Evolutionary conservation across 129 eudicot species (phyloP).

Genomic region (Kitagawia praeruptora): DNA sequence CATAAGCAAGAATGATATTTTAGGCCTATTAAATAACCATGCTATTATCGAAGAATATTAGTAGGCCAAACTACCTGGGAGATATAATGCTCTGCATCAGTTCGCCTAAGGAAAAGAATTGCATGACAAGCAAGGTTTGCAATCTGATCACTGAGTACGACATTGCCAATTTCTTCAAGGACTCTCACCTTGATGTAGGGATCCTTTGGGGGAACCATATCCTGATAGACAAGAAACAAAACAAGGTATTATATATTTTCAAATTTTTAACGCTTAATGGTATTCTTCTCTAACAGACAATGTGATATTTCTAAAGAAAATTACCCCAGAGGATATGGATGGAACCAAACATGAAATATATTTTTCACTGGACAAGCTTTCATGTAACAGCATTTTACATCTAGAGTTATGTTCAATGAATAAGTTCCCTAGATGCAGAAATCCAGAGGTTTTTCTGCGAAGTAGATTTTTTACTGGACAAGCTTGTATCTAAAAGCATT

Average conservation of each 20-base stretch:
- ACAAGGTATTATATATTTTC: neutral
- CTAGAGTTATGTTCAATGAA: neutral
- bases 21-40: neutral
- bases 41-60: neutral
- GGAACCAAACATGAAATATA: neutral
- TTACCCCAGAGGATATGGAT: neutral
- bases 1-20: neutral
- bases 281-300: neutral
- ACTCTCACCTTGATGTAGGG: constrained; percentile 97
- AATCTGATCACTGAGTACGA: constrained; percentile 57
- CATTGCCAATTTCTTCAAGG: constrained; percentile 77
- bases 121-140: constrained; percentile 81
- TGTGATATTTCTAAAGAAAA: neutral
- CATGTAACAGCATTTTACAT: neutral
- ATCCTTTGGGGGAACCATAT: constrained; percentile 96
- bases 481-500: neutral
- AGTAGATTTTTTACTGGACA: neutral
- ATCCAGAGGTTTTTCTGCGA: neutral
- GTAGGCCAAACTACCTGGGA: constrained; percentile 39
- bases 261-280: neutral
- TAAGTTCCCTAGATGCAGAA: neutral
- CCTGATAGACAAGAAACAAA: constrained; percentile 30
- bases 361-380: neutral
- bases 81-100: constrained; percentile 81
- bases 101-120: constrained; percentile 73